These are phyloP conservation scores for Cryptococcus sp. DNA, from an alignment of 1,284 basidiomycete species.

Conservation along the genomic window DNA sequence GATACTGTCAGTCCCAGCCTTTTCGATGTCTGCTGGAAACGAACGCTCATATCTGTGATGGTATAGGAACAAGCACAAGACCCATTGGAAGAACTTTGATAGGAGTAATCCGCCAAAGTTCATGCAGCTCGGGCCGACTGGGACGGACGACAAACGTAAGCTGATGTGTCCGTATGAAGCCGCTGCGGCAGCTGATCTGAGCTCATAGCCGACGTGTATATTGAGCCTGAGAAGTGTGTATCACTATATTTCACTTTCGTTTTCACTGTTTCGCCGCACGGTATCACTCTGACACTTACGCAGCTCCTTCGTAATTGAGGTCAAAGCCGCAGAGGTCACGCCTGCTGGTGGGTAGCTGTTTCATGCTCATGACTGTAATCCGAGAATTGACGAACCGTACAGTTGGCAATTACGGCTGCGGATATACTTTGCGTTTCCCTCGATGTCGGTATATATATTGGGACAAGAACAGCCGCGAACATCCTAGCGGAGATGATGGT, in stretches of 20 bases:
- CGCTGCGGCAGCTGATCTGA: background rate
- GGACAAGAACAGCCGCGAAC: slow-evolving; percentile 43
- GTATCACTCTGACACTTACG: background rate
- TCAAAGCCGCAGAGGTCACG: slow-evolving; percentile 87
- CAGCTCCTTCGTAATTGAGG: slow-evolving; percentile 65
- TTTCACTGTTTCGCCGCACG: background rate
- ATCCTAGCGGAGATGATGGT: slow-evolving; percentile 33
- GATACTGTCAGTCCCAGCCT: slow-evolving; percentile 52
- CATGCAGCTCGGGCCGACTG: slow-evolving; percentile 41
- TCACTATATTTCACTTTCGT: too few relatives aligned
- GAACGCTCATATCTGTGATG: background rate
- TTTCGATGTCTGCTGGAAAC: background rate
- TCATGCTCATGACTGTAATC: too few relatives aligned
- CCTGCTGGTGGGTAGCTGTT: slow-evolving; percentile 60
- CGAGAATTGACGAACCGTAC: slow-evolving; percentile 21
- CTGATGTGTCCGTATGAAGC: background rate
- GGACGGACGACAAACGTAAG: slow-evolving; percentile 53
- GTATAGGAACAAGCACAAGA: slow-evolving; percentile 43
- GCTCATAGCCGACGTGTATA: slow-evolving; percentile 52
- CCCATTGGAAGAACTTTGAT: slow-evolving; percentile 52
- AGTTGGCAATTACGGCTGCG: slow-evolving; percentile 42
- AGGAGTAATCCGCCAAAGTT: slow-evolving; percentile 43
- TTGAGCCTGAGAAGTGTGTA: slow-evolving; percentile 50
- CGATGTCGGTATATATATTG: slow-evolving; percentile 72
- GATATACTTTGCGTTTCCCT: slow-evolving; percentile 71